A percentile compares a stretch with the other conserved stretches of the same genome.
Evolutionary conservation across 2,329 filamentous ascomycete species (phyloP).

Genomic region (Simplicillium sp.): DNA sequence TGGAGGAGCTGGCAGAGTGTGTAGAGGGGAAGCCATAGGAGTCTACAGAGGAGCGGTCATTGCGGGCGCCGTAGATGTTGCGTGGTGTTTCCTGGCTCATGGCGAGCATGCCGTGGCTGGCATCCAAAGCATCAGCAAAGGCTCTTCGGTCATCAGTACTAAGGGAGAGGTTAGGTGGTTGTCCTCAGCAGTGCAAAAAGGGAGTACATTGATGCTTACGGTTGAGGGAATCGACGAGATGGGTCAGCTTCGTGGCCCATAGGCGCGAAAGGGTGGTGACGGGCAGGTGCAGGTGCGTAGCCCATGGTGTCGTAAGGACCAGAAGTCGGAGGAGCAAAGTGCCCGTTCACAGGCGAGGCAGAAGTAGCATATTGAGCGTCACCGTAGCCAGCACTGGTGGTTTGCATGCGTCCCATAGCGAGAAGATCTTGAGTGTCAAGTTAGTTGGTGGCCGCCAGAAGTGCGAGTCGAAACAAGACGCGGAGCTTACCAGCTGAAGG

Average conservation of each 20-base stretch:
- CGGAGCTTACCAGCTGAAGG: constrained; percentile 60
- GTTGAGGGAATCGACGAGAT: constrained; percentile 67
- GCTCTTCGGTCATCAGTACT: constrained; percentile 50
- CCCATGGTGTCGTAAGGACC: constrained; percentile 68
- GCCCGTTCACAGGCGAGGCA: constrained; percentile 55
- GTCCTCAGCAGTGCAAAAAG: constrained; percentile 13
- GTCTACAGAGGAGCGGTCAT: constrained; percentile 65
- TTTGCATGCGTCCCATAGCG: constrained; percentile 53
- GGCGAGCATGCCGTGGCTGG: constrained; percentile 87
- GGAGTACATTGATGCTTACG: constrained; percentile 58
- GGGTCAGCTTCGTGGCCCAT: constrained; percentile 47
- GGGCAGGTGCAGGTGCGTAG: constrained; percentile 58
- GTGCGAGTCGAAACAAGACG: constrained; percentile 44
- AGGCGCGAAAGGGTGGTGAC: constrained; percentile 41
- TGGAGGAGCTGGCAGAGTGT: constrained; percentile 80
- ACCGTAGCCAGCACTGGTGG: constrained; percentile 56
- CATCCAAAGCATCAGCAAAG: constrained; percentile 85
- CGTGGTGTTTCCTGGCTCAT: constrained; percentile 92
- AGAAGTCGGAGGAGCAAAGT: constrained; percentile 54
- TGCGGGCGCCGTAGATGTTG: constrained; percentile 70
- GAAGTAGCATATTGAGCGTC: constrained; percentile 59
- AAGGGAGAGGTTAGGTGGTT: constrained; percentile 26
- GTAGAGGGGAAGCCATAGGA: constrained; percentile 86
- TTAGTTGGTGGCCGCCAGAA: too few relatives aligned
- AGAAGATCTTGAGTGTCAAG: constrained; percentile 58